Conservation (phyloP, 116 monocot species). For the Dioscorea cayenensis region DNA sequence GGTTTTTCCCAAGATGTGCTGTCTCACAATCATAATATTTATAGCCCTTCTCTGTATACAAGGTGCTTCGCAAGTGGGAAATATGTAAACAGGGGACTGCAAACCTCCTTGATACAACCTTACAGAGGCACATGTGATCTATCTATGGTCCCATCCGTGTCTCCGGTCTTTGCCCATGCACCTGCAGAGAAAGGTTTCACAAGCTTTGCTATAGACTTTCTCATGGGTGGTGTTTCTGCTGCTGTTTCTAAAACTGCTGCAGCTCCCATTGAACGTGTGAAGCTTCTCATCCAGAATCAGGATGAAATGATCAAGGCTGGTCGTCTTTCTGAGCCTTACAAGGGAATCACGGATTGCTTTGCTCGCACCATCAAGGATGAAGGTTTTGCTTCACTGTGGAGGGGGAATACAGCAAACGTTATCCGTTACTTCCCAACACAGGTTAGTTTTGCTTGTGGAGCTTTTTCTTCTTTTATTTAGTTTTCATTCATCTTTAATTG, state of each 20-base stretch:
- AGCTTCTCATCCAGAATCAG: conserved; percentile 27
- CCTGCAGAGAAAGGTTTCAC: conserved; percentile 19
- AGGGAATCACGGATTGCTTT: conserved; percentile 28
- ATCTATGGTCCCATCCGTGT: conserved; percentile 5
- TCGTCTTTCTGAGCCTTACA: conserved; percentile 25
- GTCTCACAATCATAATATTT: conserved; percentile 5
- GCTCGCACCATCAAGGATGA: conserved; percentile 13
- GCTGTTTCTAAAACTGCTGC: conserved; percentile 29
- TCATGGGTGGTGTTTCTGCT: conserved; percentile 32
- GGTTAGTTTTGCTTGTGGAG: conserved; percentile 7
- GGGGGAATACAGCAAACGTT: conserved; percentile 28
- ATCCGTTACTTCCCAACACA: conserved; percentile 35
- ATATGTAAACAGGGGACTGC: conserved; percentile 17
- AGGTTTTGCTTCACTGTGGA: conserved; percentile 23
- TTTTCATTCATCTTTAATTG: too few species aligned
- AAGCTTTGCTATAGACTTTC: conserved; percentile 16
- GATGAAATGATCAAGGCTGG: conserved; percentile 33
- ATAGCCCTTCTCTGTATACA: conserved; percentile 10
- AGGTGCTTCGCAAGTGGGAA: conserved; percentile 8
- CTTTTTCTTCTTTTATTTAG: too few species aligned
- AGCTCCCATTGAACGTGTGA: conserved; percentile 30
- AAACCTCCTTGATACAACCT: conserved; percentile 4
- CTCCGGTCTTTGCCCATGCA: conserved; percentile 28
- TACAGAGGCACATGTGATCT: conserved; percentile 1
- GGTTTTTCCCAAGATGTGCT: conserved; percentile 15